These are phyloP conservation scores for Trichoderma arundinaceum DNA, from an alignment of 2,329 filamentous ascomycete genomes.

Conservation along the genomic window DNA sequence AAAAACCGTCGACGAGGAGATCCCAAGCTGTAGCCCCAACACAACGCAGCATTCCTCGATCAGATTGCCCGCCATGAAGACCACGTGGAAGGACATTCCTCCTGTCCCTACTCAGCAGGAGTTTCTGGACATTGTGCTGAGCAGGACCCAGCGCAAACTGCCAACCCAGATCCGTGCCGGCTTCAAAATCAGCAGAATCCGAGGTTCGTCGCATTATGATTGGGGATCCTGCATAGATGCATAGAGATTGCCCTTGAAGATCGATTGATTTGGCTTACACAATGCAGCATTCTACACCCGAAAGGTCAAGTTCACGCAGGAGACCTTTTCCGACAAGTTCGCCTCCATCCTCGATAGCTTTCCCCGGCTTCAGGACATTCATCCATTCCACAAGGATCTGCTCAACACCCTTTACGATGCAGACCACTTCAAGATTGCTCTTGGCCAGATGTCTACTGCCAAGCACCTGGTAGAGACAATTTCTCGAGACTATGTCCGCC, in stretches of 20 bases:
- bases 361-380: conserved; percentile 89
- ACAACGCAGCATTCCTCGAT: conserved; percentile 23
- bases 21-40: conserved; percentile 24
- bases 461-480: conserved; percentile 98
- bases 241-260: too few species aligned
- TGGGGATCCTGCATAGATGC: too few species aligned
- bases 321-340: conserved; percentile 96
- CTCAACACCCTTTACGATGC: conserved; percentile 99
- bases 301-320: conserved; percentile 97
- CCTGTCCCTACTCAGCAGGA: conserved; percentile 92
- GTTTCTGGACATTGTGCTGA: conserved; percentile 96
- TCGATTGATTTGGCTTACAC: background rate
- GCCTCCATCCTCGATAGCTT: conserved; percentile 90
- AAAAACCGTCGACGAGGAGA: conserved; percentile 15
- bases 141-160: conserved; percentile 87
- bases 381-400: conserved; percentile 82
- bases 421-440: conserved; percentile 95
- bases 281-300: conserved; percentile 83
- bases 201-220: conserved; percentile 51
- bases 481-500: conserved; percentile 90
- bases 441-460: conserved; percentile 93
- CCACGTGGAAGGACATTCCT: conserved; percentile 77
- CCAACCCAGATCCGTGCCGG: conserved; percentile 95
- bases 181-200: conserved; percentile 92
- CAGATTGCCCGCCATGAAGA: conserved; percentile 58